These are phyloP conservation scores for Aspergillus amoenus DNA, from an alignment of 2,329 filamentous ascomycete genomes.

Conservation along the genomic window DNA sequence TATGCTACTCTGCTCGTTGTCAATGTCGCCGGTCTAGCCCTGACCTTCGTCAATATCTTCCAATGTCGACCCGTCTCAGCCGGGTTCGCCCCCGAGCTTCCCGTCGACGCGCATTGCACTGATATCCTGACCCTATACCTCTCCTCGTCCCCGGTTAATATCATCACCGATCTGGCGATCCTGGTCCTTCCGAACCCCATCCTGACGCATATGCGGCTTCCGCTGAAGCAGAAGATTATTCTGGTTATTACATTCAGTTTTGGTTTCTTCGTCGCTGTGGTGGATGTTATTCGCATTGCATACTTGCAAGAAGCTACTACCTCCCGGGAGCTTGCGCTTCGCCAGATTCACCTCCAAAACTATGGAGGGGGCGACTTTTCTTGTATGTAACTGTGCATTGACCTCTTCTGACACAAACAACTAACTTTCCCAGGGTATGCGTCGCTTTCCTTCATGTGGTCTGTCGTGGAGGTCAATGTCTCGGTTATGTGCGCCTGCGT, in stretches of 20 bases:
- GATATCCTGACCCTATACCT: constrained; percentile 65
- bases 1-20: constrained; percentile 75
- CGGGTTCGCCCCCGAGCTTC: constrained; percentile 58
- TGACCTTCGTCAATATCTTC: constrained; percentile 84
- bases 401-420: background rate
- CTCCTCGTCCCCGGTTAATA: constrained; percentile 82
- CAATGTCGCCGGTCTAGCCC: constrained; percentile 71
- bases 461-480: constrained; percentile 83
- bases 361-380: constrained; percentile 52
- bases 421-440: constrained; percentile 63
- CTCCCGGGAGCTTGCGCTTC: constrained; percentile 32
- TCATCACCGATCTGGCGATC: constrained; percentile 86
- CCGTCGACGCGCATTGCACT: constrained; percentile 53
- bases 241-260: constrained; percentile 82
- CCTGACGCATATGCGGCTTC: constrained; percentile 80
- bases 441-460: constrained; percentile 89
- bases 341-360: constrained; percentile 35
- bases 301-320: constrained; percentile 74
- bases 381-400: constrained; percentile 36
- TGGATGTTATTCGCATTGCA: constrained; percentile 86
- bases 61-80: constrained; percentile 77
- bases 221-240: constrained; percentile 82
- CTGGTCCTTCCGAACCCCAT: constrained; percentile 86
- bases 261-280: constrained; percentile 81
- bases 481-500: constrained; percentile 89